These are phyloP conservation scores for Pestalotiopsis sp. DNA, from an alignment of 2,329 filamentous ascomycete genomes.

Conservation along the genomic window DNA sequence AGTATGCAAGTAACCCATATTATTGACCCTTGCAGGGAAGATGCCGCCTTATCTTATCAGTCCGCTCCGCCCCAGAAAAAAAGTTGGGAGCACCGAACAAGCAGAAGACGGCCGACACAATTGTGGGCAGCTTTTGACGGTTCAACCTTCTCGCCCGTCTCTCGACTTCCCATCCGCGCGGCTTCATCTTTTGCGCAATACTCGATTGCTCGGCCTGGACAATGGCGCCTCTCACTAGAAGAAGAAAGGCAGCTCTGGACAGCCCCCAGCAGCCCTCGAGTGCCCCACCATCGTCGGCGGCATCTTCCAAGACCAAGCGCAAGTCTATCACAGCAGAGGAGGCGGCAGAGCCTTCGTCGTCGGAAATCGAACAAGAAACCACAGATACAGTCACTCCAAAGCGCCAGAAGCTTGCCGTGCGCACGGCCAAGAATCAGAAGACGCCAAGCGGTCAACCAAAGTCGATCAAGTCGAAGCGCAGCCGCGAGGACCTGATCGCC, in stretches of 20 bases:
- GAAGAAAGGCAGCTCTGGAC: constrained; percentile 20
- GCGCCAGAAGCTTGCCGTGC: constrained; percentile 25
- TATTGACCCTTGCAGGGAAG: background rate
- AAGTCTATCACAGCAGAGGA: constrained; percentile 1
- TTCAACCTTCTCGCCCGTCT: background rate
- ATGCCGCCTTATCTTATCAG: constrained; percentile 23
- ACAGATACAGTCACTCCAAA: constrained; percentile 5
- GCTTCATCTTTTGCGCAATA: background rate
- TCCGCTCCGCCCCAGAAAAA: constrained; percentile 23
- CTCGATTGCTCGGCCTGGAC: background rate
- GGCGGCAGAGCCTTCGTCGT: background rate
- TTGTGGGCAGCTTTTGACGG: background rate
- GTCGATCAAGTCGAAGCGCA: constrained; percentile 23
- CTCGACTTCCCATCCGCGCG: background rate
- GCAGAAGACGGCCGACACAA: background rate
- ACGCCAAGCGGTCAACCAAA: constrained; percentile 26
- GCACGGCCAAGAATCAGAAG: constrained; percentile 8
- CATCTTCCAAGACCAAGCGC: background rate
- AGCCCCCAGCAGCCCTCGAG: background rate
- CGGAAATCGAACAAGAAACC: background rate
- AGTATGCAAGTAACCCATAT: background rate
- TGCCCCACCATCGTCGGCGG: constrained; percentile 6
- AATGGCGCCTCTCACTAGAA: constrained; percentile 30
- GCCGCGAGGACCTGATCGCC: constrained; percentile 20
- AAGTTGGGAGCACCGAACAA: constrained; percentile 16